Evolutionary conservation across 2,329 filamentous ascomycete species (phyloP), one percentile per base, ranked within the genome.

Genomic region (Phialophora tarda): DNA sequence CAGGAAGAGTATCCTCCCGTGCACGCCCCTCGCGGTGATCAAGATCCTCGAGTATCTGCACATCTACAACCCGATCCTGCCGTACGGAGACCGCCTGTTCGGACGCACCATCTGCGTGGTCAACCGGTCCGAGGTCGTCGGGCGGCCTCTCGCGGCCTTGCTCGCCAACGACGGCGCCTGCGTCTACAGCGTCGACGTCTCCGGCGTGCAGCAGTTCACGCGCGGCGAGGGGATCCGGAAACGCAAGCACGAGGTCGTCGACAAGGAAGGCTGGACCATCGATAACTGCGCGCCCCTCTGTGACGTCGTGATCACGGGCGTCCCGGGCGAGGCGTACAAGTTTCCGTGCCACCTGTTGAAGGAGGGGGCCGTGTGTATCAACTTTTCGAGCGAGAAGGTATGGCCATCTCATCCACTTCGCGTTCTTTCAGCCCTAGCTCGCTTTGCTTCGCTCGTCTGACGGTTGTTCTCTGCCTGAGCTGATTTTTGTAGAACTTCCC

Each of bases 321-420:
- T 99, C 1, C 95, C 95, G 0, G 87, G 88, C 26, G 91, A 97
- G 70, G 86, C 84, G 67, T 99, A 90, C 85, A 97, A 98, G 83
- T 91, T 99, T 28, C 91, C 93, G 5, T 90, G 89, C 3, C 86
- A 91, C 59, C 82, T 95, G 69, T 84, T 99, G 74, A 87, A 92
- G 55, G 91, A 97, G 64, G 95, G 95, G 56, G 93, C 92, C 32
- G 92, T 97, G n/a, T 99, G 95, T 84, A 93, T 99, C 82, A 99
- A 99, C 81, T 98, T 99, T 78, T 96, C 93, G 7, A 97, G 92
- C 59, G 92, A 91, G 79, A 92, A 93, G 84, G 85, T 87, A 74
- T 66, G 78, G 23, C 21, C 5, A 44, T 8, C 28, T 30, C 32
- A 34, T 11, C 10, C 38, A 44, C 38, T 17, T 44, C 14, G n/a